Evolutionary conservation across 2,329 filamentous ascomycete genomes (phyloP).

Genomic region (Xylaria sp.): DNA sequence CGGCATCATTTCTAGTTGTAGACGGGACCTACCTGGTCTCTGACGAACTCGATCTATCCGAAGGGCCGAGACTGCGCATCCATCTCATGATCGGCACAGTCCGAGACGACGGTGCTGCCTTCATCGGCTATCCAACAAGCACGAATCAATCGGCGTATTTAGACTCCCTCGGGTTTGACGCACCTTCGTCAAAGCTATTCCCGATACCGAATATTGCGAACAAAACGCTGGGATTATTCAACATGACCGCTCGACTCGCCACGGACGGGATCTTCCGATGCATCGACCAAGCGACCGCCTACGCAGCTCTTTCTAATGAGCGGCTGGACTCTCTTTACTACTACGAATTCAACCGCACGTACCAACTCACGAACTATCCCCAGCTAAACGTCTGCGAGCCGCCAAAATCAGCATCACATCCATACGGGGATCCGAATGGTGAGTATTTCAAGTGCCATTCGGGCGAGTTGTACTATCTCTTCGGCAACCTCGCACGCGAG

Average conservation of each 20-base stretch:
- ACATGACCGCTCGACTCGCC: background rate
- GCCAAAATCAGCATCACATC: background rate
- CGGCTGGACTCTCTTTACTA: background rate
- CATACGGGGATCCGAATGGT: background rate
- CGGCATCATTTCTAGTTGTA: background rate
- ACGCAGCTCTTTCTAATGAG: background rate
- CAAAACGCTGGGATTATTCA: background rate
- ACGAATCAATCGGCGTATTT: background rate
- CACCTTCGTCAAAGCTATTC: background rate
- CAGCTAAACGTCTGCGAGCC: background rate
- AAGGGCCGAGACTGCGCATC: background rate
- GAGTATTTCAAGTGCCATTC: background rate
- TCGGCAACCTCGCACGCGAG: background rate
- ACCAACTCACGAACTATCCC: background rate
- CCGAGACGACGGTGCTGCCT: background rate
- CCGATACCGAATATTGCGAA: background rate
- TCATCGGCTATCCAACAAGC: background rate
- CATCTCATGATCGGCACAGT: background rate
- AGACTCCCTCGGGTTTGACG: background rate
- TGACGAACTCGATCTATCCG: background rate
- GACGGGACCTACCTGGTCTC: background rate
- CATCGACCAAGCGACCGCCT: background rate
- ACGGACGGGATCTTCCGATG: background rate
- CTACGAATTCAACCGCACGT: conserved; percentile 1
- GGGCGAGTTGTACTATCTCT: background rate